These are phyloP conservation scores for Fusarium coffeatum DNA, from an alignment of 2,329 filamentous ascomycete genomes.

Conservation along the genomic window DNA sequence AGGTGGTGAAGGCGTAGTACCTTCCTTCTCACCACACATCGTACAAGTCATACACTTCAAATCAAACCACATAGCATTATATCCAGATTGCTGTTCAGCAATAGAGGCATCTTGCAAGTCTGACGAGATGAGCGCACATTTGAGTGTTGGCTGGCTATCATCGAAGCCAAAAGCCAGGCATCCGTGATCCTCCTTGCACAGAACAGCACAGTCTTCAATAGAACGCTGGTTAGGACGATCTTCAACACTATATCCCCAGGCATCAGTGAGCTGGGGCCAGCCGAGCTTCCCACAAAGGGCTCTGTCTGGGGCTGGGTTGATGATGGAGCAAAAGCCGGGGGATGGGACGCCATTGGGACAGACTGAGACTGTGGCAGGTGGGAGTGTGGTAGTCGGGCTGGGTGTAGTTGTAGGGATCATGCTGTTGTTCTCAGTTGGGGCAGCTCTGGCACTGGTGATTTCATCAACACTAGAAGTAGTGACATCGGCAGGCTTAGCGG, in stretches of 20 bases:
- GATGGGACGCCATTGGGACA: constrained; percentile 27
- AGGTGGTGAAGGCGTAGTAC: constrained; percentile 14
- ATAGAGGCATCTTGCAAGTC: constrained; percentile 12
- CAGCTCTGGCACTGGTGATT: not conserved
- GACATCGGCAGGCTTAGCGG: not conserved
- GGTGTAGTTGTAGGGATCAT: not conserved
- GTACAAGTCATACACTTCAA: constrained; percentile 25
- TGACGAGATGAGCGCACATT: constrained; percentile 15
- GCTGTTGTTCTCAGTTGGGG: not conserved
- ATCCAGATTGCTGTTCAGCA: not conserved
- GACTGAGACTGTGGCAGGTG: not conserved
- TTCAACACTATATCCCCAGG: not conserved
- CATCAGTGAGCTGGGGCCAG: not conserved
- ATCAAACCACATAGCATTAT: constrained; percentile 17
- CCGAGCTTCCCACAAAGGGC: constrained; percentile 24
- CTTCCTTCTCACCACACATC: constrained; percentile 5
- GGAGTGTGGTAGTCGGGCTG: not conserved
- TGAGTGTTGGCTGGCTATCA: not conserved
- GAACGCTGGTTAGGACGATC: constrained; percentile 14
- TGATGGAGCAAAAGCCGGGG: constrained; percentile 17
- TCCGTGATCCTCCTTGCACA: constrained; percentile 16
- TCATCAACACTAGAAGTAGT: not conserved
- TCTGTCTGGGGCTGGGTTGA: constrained; percentile 1
- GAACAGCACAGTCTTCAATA: constrained; percentile 32
- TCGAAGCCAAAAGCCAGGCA: constrained; percentile 34